These are phyloP conservation scores for Pseudotulostoma volvatum DNA, from an alignment of 495 filamentous ascomycete genomes.

Conservation along the genomic window DNA sequence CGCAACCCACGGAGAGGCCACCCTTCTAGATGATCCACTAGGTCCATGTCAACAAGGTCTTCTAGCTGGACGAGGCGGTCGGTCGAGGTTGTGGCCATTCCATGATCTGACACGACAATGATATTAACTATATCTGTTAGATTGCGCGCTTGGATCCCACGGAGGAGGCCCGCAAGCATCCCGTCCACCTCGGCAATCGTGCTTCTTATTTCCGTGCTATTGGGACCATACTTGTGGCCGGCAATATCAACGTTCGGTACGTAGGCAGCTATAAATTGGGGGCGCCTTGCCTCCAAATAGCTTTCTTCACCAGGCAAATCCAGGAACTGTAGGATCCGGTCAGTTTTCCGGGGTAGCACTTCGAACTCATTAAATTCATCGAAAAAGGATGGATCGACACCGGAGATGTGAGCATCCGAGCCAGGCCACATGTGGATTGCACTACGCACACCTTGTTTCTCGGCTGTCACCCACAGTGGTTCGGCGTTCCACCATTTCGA, in stretches of 20 bases:
- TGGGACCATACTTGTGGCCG: constrained; percentile 79
- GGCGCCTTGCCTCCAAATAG: constrained; percentile 32
- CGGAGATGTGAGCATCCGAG: constrained; percentile 58
- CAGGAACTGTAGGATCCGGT: constrained; percentile 59
- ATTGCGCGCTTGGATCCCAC: constrained; percentile 63
- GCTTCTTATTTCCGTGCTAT: constrained; percentile 70
- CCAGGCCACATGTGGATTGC: constrained; percentile 99
- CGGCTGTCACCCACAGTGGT: constrained; percentile 85
- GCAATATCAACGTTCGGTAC: constrained; percentile 79
- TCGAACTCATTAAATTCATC: constrained; percentile 77
- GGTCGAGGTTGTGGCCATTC: constrained; percentile 83
- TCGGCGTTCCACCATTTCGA: constrained; percentile 89
- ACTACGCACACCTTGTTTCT: constrained; percentile 52
- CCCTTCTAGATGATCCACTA: constrained; percentile 74
- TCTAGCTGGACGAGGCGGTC: constrained; percentile 85
- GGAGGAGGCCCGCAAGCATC: constrained; percentile 61
- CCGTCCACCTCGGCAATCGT: constrained; percentile 62
- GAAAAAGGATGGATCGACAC: constrained; percentile 52
- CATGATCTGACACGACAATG: constrained; percentile 96
- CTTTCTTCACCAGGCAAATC: constrained; percentile 60
- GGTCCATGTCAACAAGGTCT: constrained; percentile 57
- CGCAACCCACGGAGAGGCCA: constrained; percentile 88
- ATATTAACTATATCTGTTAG: constrained; percentile 82
- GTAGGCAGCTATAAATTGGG: constrained; percentile 86
- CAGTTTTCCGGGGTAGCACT: constrained; percentile 51